Base-by-base conservation (phyloP, 345 rosid species). In the Trapa incisa region DNA sequence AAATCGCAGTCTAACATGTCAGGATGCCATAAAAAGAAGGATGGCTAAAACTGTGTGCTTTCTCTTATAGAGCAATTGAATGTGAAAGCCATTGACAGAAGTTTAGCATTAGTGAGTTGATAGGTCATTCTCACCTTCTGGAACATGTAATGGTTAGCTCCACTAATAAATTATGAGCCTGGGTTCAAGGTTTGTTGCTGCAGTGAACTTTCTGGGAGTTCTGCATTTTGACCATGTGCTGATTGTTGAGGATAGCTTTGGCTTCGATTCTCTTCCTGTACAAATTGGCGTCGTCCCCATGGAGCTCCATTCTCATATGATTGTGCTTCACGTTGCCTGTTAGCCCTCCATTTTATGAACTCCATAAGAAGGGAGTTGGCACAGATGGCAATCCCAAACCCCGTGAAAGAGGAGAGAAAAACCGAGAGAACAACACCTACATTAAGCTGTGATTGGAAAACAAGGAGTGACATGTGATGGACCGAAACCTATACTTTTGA, bases 361-460 rank as follows among this genome's bases (percentile, higher is more conserved):
- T 81, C 89, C 67, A 83, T 64, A 0, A 83, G 70, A 71, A 85
- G 81, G 48, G 84, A 81, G 71, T 81, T 85, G 66, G 77, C 75
- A 74, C 89, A 77, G 61, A 85, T 81, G 43, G 84, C 84, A n/a
- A 79, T 73, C 68, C 87, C 89, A 33, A 82, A 81, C 17, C 89
- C 89, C 45, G 84, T 76, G 73, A 81, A 81, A 1, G 84, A 79
- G 56, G 89, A 79, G 52, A 85, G 79, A 67, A 85, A 69, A 68
- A 85, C 80, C 1, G 89, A 79, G 61, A 83, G 77, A 66, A 83
- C 54, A 3, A 86, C 78, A 16, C 65, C 75, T 65, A 85, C 81
- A 66, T 69, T 79, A 61, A 85, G 87, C 89, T 85, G 79, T 73
- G 63, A 13, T 12, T 45, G 48, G 2, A 35, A 5, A 65, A 65